Evolutionary conservation across 2,329 filamentous ascomycete genomes (phyloP), one percentile per base, ranked within the genome.

Genomic region (Cytospora leucostoma): DNA sequence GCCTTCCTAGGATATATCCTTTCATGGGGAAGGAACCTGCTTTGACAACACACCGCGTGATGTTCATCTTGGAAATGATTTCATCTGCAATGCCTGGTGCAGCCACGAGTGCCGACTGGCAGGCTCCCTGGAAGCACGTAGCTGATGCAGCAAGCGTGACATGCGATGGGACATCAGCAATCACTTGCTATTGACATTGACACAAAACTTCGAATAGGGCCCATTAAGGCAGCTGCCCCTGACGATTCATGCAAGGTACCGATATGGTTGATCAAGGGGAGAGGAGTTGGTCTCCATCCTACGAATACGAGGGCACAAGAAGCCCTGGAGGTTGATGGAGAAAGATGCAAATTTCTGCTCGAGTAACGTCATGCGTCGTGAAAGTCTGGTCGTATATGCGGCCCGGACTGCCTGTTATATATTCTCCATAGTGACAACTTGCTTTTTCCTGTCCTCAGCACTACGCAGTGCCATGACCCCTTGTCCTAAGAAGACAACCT

Each of bases 141-240:
- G 44, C n/a, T 7, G 19, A 6, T 4, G n/a, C 19, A 17, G n/a
- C 19, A 47, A 17, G 8, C 12, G 44, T 47, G 7, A 47, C n/a
- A 47, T 19, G n/a, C n/a, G 44, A 19, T 10, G n/a, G 44, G 19
- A n/a, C 8, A 10, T 21, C n/a, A n/a, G 4, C n/a, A 4, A 2
- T 19, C 8, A 12, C n/a, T 19, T 11, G 44, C 44, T 21, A 4
- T 19, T 21, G 44, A 21, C 44, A 4, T 47, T 10, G 44, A 47
- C n/a, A 47, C 44, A n/a, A 47, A 47, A 47, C 44, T 10, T 47
- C n/a, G 44, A 47, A 47, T 47, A 47, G n/a, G 44, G 44, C n/a
- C n/a, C n/a, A 21, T 19, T n/a, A 44, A 15, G 40, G n/a, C 17
- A 21, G 11, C 4, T 11, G 17, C n/a, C 44, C 44, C 44, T 21